Conservation (phyloP, 2,329 filamentous ascomycete species). For the Trichoderma asperellum region DNA sequence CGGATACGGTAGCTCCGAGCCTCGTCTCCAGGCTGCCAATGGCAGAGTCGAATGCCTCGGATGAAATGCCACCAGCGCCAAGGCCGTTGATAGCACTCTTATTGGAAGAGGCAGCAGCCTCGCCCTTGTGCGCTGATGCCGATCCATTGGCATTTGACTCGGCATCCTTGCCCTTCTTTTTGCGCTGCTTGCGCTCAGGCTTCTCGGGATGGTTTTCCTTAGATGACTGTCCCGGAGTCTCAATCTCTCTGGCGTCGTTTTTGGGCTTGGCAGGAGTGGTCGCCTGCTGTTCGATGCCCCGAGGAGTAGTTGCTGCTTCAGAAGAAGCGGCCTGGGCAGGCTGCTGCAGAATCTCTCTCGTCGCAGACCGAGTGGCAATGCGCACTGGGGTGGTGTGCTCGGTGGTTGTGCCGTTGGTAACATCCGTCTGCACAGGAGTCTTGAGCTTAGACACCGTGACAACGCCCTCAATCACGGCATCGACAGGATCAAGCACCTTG, state of each 20-base stretch:
- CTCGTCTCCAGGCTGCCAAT: conserved; percentile 57
- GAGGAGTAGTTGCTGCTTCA: conserved; percentile 37
- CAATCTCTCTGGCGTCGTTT: conserved; percentile 54
- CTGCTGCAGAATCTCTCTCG: conserved; percentile 41
- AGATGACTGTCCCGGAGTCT: conserved; percentile 46
- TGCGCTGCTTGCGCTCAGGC: conserved; percentile 62
- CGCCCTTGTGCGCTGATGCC: conserved; percentile 38
- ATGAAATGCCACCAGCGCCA: conserved; percentile 40
- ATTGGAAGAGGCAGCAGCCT: conserved; percentile 42
- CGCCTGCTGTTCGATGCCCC: conserved; percentile 37
- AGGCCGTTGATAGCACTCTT: conserved; percentile 30
- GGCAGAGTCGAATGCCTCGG: conserved; percentile 58
- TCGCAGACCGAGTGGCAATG: conserved; percentile 40
- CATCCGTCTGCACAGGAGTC: conserved; percentile 51
- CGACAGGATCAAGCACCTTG: conserved; percentile 78
- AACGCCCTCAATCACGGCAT: conserved; percentile 73
- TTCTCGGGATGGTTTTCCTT: conserved; percentile 57
- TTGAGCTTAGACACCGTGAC: conserved; percentile 76
- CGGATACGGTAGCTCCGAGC: conserved; percentile 54
- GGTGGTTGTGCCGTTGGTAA: conserved; percentile 39
- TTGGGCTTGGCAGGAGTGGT: conserved; percentile 46
- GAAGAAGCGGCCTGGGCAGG: conserved; percentile 30
- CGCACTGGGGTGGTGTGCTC: conserved; percentile 43
- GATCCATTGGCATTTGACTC: conserved; percentile 51
- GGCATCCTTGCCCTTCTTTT: conserved; percentile 67